These are phyloP conservation scores for Primulina huaijiensis DNA, from an alignment of 257 asterid genomes.

Conservation along the genomic window DNA sequence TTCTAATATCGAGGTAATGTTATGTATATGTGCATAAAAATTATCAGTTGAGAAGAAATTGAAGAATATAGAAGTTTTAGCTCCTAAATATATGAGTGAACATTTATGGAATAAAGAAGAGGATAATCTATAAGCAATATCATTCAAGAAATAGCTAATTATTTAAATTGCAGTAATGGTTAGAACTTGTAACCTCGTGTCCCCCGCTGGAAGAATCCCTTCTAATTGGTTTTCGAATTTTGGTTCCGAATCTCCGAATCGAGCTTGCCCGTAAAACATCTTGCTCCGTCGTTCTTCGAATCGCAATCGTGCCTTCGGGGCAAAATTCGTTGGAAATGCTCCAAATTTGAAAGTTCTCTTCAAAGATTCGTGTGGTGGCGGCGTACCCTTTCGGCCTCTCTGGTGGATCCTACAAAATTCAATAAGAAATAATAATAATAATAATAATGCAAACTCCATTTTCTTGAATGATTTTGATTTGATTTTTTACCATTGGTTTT, in stretches of 20 bases:
- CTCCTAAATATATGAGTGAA: no score
- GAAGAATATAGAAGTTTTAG: background rate
- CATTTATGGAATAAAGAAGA: no score
- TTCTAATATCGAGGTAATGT: no score
- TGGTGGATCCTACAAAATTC: constrained; percentile 63
- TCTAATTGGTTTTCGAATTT: constrained; percentile 39
- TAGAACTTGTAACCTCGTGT: constrained; percentile 58
- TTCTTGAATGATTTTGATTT: background rate
- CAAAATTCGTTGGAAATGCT: constrained; percentile 65
- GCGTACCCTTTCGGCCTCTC: constrained; percentile 66
- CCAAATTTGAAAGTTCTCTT: constrained; percentile 74
- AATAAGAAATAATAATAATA: constrained; percentile 1
- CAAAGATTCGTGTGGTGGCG: constrained; percentile 30
- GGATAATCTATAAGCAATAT: no score
- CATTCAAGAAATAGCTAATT: no score
- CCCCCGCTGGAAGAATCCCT: constrained; percentile 73
- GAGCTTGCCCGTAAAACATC: constrained; percentile 65
- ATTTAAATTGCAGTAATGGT: background rate
- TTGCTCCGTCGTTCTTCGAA: constrained; percentile 67
- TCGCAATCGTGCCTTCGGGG: constrained; percentile 77
- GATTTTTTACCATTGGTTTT: constrained; percentile 58
- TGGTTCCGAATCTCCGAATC: constrained; percentile 53
- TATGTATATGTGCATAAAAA: no score
- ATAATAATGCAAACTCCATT: background rate
- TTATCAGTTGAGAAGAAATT: no score